Evolutionary conservation across 2,329 filamentous ascomycete species (phyloP).

Genomic region (Cladobotryum protrusum): DNA sequence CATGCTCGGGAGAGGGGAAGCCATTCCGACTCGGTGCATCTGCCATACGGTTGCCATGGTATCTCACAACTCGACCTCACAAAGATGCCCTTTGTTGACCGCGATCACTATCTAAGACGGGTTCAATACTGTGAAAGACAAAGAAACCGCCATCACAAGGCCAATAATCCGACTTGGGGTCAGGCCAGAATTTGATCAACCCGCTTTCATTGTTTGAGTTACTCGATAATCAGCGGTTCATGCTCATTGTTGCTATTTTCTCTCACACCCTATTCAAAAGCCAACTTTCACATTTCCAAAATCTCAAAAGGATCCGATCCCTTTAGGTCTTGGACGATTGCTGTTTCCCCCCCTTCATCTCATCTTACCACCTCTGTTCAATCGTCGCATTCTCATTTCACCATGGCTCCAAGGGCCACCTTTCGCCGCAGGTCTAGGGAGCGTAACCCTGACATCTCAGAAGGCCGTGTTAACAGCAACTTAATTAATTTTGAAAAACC

Average conservation of each 20-base stretch:
- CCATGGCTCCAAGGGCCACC: slow-evolving; percentile 11
- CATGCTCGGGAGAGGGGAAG: too few species aligned
- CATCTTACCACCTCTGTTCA: neutral
- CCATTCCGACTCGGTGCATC: too few species aligned
- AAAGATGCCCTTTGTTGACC: slow-evolving; percentile 24
- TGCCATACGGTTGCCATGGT: too few species aligned
- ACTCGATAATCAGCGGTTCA: neutral
- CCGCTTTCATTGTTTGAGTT: neutral
- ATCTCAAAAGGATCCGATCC: neutral
- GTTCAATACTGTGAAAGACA: slow-evolving; percentile 8
- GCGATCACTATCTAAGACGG: slow-evolving; percentile 6
- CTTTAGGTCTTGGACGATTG: neutral
- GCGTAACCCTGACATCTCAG: slow-evolving; percentile 9
- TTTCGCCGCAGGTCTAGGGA: slow-evolving; percentile 12
- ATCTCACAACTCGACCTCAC: slow-evolving; percentile 5
- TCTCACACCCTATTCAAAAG: neutral
- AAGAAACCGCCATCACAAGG: slow-evolving; percentile 3
- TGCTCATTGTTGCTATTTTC: slow-evolving; percentile 4
- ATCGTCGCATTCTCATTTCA: neutral
- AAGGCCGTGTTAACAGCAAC: neutral
- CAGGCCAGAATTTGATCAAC: neutral
- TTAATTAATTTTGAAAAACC: slow-evolving; percentile 18
- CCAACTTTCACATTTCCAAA: neutral
- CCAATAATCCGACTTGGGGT: slow-evolving; percentile 3
- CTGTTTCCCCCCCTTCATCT: neutral